Base-by-base conservation (phyloP, 2,329 filamentous ascomycete genomes). In the Coniochaeta sp. region DNA sequence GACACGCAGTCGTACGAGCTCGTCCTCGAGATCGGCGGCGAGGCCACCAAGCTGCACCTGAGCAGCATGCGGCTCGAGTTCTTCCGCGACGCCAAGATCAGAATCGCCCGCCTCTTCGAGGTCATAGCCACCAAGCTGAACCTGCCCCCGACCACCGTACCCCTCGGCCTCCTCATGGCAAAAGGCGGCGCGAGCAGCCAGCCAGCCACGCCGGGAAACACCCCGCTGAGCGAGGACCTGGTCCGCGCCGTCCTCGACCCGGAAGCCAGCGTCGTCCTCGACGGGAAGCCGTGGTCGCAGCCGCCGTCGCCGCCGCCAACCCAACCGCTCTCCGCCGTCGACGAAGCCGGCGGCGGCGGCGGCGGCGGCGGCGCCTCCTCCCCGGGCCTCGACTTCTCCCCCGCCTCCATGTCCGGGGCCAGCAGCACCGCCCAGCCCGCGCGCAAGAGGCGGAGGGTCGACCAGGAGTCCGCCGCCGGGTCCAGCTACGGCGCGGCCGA, bases 81-180 rank as follows among this genome's bases (percentile, higher is more conserved):
- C 74, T 84, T 89, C 66, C 84, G 85, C 16, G 82, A 89, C 55
- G 84, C 87, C 6, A 88, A 89, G 65, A 80, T 84, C 12, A 83
- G 90, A 58, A 80, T 97, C 19, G 81, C 85, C 0, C 87, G 86
- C 59, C 77, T 97, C 6, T 85, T 96, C 64, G 88, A 91, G 66
- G 88, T 96, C 9, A 81, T 96, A n/a, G 85, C 89, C 1, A 88
- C 87, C 36, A 96, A 93, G 71, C 82, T 95, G 65, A 89, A 88
- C 63, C 72, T 92, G 6, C 85, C 89, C 12, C 77, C 78, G 0
- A 81, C 80, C 0, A 80, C 78, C 0, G 78, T 83, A 61, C 84
- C 88, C 0, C 73, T 89, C 1, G 88, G 89, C 8, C 74, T 90
- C 40, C 79, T 90, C 71, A 88, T 89, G 83, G 77, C 82, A 56